Evolutionary conservation across 2,329 filamentous ascomycete species (phyloP).

Genomic region (Penicillium hordei): DNA sequence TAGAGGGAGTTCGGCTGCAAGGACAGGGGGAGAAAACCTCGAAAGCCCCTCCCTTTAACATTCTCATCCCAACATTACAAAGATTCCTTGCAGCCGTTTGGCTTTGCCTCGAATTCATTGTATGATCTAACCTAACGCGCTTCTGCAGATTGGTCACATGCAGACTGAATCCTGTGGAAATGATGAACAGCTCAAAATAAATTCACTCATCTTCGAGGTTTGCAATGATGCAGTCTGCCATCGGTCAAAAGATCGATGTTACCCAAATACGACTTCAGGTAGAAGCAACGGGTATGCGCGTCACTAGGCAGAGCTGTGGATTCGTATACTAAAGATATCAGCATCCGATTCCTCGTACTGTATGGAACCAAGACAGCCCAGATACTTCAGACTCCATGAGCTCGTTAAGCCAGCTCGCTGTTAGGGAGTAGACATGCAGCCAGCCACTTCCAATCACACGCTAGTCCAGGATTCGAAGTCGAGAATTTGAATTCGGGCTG

Average conservation of each 20-base stretch:
- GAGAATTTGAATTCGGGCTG: conserved; percentile 21
- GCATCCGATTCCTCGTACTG: neutral
- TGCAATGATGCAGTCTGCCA: neutral
- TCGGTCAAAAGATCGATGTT: neutral
- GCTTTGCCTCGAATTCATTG: neutral
- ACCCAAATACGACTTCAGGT: neutral
- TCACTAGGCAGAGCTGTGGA: neutral
- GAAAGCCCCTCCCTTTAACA: neutral
- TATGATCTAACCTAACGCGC: neutral
- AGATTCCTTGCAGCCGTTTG: conserved; percentile 14
- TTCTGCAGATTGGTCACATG: conserved; percentile 6
- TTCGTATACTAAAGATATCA: neutral
- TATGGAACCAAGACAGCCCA: neutral
- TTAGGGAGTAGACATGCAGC: conserved; percentile 25
- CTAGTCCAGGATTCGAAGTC: conserved; percentile 18
- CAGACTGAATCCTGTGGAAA: neutral
- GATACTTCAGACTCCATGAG: neutral
- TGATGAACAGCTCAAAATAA: neutral
- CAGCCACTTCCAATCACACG: conserved; percentile 33
- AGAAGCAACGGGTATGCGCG: conserved; percentile 5
- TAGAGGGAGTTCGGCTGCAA: conserved; percentile 10
- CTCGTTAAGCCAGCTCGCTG: conserved; percentile 1
- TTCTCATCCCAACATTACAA: neutral
- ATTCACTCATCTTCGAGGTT: neutral
- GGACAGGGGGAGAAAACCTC: conserved; percentile 14